These are phyloP conservation scores for Lithohypha guttulata DNA, from an alignment of 2,329 filamentous ascomycete species.

Conservation along the genomic window DNA sequence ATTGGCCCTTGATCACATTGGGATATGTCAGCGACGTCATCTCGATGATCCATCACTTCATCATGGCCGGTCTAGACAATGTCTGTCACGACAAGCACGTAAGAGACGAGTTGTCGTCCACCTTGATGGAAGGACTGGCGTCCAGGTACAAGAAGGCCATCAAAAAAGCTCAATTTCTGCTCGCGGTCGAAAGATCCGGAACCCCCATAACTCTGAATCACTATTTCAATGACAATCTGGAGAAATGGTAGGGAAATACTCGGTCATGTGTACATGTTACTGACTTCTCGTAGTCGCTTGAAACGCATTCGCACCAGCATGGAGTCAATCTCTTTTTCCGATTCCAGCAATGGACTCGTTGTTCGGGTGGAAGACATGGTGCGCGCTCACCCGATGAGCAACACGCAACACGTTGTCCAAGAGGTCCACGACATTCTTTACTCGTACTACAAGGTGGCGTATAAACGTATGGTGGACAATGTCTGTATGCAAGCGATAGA, in stretches of 20 bases:
- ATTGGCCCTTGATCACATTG: slow-evolving; percentile 5
- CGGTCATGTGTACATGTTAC: no score
- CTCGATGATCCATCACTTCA: slow-evolving; percentile 43
- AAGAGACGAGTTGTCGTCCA: slow-evolving; percentile 32
- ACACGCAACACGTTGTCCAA: slow-evolving; percentile 32
- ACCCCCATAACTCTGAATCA: slow-evolving; percentile 43
- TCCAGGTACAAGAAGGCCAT: slow-evolving; percentile 39
- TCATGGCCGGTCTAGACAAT: slow-evolving; percentile 32
- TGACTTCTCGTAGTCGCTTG: not conserved
- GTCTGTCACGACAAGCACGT: slow-evolving; percentile 38
- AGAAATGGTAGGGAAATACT: slow-evolving; percentile 27
- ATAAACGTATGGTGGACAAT: slow-evolving; percentile 52
- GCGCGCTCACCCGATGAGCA: slow-evolving; percentile 24
- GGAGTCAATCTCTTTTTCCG: not conserved
- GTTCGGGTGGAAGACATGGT: slow-evolving; percentile 7
- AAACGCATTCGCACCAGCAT: not conserved
- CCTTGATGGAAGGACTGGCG: slow-evolving; percentile 37
- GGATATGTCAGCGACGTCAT: slow-evolving; percentile 34
- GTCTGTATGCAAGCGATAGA: slow-evolving; percentile 50
- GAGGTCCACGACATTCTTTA: slow-evolving; percentile 51
- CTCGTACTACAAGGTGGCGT: slow-evolving; percentile 52
- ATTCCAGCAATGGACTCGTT: slow-evolving; percentile 4
- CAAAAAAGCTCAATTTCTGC: slow-evolving; percentile 40
- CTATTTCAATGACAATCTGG: slow-evolving; percentile 40
- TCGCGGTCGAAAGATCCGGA: slow-evolving; percentile 40